Evolutionary conservation across 169 alveolate genomes (phyloP), one percentile per base, ranked within the genome.

Genomic region (Eimeria zaria): DNA sequence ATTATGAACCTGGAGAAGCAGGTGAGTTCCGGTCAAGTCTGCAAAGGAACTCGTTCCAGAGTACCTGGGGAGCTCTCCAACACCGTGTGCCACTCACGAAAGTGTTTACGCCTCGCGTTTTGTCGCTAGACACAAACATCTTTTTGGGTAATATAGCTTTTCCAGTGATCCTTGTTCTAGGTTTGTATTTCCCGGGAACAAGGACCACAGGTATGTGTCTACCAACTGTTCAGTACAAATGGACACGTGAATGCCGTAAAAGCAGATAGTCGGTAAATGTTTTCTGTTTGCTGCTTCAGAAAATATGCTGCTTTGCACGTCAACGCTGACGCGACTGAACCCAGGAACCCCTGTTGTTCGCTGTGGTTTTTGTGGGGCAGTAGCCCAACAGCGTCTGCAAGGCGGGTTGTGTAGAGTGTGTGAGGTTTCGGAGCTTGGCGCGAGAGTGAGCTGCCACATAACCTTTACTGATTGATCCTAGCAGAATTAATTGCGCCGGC

Each of bases 1-100:
- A 96, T 78, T 96, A 94, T 89, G 98, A 97, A n/a, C 97, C 97
- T 60, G 89, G 67, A 62, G 97, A 95, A 53, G 80, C 74, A 44
- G 96, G 96, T 95, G 55, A 39, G 91, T 58, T 8, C 51, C 39
- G 11, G 33, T 8, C 12, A 11, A 60, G 62, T n/a, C 24, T 48
- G 73, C 60, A 33, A 48, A 27, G 7, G 46, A 60, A 41, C 27
- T 39, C 64, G 36, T 41, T 67, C 20, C 74, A 36, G 27, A 24
- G 22, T 69, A 30, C 18, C 92, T 64, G 24, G 36, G 6, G 27
- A 64, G 20, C 69, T 4, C 27, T 39, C 55, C 36, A 39, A 3
- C 27, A 24, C n/a, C 39, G 22, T 39, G 58, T 48, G 48, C 20
- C 44, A 14, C 92, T 20, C 30, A 24, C 51, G 5, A 8, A 27